Percentiles rank a stretch among this genome's conserved stretches.
Evolutionary conservation across 805 yeast genomes (phyloP).

Genomic region (Candida maesae): DNA sequence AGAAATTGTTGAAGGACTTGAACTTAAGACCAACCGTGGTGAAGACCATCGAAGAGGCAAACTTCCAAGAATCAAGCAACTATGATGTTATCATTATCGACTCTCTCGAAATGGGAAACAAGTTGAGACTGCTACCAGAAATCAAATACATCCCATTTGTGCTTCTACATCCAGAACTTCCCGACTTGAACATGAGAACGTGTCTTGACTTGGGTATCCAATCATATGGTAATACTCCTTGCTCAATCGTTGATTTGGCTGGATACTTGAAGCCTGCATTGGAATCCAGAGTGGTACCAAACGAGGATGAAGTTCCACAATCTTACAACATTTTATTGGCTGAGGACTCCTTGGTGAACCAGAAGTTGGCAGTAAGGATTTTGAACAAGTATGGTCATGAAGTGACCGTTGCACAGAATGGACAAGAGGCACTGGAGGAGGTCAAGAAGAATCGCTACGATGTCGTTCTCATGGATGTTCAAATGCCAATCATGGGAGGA

Average conservation of each 20-base stretch:
- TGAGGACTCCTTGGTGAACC: constrained; percentile 85
- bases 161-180: constrained; percentile 68
- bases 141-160: constrained; percentile 85
- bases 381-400: constrained; percentile 82
- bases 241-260: constrained; percentile 76
- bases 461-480: constrained; percentile 88
- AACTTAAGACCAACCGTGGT: constrained; percentile 63
- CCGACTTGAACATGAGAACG: constrained; percentile 72
- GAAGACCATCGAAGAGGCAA: constrained; percentile 41
- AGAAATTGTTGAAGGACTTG: constrained; percentile 46
- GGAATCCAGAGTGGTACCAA: constrained; percentile 76
- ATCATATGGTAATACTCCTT: constrained; percentile 85
- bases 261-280: constrained; percentile 81
- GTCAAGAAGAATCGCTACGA: constrained; percentile 65
- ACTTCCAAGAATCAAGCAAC: constrained; percentile 48
- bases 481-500: constrained; percentile 95
- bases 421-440: constrained; percentile 77
- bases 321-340: constrained; percentile 75
- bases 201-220: constrained; percentile 85
- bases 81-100: constrained; percentile 86
- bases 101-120: constrained; percentile 69
- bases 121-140: constrained; percentile 63
- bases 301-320: constrained; percentile 72
- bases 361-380: constrained; percentile 80
- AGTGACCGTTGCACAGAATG: constrained; percentile 84